phyloP scores from a whole-genome alignment of 2,329 filamentous ascomycete genomes.

The Microdochium paspali region DNA sequence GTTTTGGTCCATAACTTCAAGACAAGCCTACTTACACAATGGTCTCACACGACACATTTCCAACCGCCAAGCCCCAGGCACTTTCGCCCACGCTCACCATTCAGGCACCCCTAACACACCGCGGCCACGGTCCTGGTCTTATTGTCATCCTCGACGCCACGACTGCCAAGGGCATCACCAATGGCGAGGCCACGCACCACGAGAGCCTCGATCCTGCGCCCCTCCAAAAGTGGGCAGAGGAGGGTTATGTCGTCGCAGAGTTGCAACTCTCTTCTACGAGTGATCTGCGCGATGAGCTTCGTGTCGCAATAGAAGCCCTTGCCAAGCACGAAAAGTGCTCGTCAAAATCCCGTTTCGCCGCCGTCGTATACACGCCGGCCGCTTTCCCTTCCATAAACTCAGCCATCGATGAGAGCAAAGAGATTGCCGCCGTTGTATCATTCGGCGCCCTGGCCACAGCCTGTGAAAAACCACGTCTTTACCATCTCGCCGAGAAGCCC shows the following conservation, averaged over 20 bases:
- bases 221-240: slow-evolving; percentile 61
- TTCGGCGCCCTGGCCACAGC: slow-evolving; percentile 5
- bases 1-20: too few relatives aligned
- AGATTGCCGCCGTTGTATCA: slow-evolving; percentile 10
- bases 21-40: not conserved
- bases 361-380: slow-evolving; percentile 6
- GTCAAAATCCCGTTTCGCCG: not conserved
- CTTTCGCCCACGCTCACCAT: slow-evolving; percentile 13
- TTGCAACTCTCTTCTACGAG: slow-evolving; percentile 24
- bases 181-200: slow-evolving; percentile 5
- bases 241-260: slow-evolving; percentile 55
- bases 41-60: slow-evolving; percentile 2
- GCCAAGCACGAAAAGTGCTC: slow-evolving; percentile 8
- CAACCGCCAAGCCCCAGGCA: slow-evolving; percentile 8
- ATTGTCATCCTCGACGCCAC: slow-evolving; percentile 18
- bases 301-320: slow-evolving; percentile 7
- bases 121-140: slow-evolving; percentile 25
- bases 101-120: slow-evolving; percentile 22
- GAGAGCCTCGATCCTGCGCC: slow-evolving; percentile 38
- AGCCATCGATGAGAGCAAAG: slow-evolving; percentile 10
- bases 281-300: slow-evolving; percentile 6
- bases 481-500: slow-evolving; percentile 5
- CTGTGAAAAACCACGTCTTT: slow-evolving; percentile 4
- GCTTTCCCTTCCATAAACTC: slow-evolving; percentile 3
- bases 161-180: slow-evolving; percentile 4